Evolutionary conservation across 192 early-diverging fungal genomes (phyloP).

Genomic region (Backusella psychrophila): DNA sequence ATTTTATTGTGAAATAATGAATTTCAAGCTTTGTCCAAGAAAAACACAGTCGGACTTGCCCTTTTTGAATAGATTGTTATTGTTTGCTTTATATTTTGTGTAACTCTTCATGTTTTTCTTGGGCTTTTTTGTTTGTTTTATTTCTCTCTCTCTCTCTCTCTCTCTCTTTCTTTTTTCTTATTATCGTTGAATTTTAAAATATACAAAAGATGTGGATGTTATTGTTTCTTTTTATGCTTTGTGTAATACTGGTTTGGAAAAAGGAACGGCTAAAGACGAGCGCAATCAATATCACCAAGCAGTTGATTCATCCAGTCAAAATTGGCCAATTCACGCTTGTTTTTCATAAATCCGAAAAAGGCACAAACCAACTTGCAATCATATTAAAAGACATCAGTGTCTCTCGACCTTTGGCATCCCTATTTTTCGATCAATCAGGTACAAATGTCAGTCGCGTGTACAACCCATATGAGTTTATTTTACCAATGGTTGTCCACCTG

Average conservation of each 20-base stretch:
- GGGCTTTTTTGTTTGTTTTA: conserved; percentile 1
- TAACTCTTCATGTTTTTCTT: background rate
- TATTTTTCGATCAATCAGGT: background rate
- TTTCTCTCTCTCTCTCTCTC: background rate
- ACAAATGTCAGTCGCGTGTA: background rate
- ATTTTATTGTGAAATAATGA: background rate
- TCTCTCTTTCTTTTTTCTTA: background rate
- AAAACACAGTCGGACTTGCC: background rate
- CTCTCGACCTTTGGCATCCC: background rate
- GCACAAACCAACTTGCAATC: background rate
- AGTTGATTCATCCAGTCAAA: background rate
- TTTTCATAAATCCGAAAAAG: background rate
- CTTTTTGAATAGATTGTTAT: background rate
- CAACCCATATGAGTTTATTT: background rate
- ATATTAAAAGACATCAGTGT: background rate
- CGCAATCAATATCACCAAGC: background rate
- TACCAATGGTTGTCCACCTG: background rate
- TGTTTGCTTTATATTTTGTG: background rate
- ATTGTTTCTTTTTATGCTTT: background rate
- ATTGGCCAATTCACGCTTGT: background rate
- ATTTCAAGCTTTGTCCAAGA: background rate
- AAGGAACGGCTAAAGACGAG: background rate
- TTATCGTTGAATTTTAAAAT: background rate
- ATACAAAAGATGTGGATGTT: background rate
- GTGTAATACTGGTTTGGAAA: background rate